phyloP scores from a whole-genome alignment of 2,329 filamentous ascomycete species.

The Leptographium galeiforme region DNA sequence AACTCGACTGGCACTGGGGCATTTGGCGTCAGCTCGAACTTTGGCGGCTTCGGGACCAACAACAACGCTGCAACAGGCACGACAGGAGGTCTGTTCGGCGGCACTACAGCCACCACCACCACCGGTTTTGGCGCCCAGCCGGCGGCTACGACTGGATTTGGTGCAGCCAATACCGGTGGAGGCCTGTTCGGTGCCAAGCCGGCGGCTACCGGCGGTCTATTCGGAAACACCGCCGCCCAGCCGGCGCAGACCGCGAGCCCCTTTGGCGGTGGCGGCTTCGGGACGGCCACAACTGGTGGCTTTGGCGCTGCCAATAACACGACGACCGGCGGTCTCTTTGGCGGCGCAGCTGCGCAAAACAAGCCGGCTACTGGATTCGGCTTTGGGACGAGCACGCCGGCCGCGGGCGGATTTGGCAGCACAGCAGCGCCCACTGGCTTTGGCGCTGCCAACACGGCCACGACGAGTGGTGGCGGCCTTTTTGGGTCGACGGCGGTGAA shows the following conservation, averaged over 20 bases:
- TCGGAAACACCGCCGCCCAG: slow-evolving; percentile 19
- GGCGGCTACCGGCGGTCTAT: slow-evolving; percentile 17
- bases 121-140: slow-evolving; percentile 16
- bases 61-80: slow-evolving; percentile 19
- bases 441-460: slow-evolving; percentile 4
- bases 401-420: slow-evolving; percentile 27
- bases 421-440: slow-evolving; percentile 17
- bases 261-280: slow-evolving; percentile 28
- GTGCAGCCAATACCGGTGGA: slow-evolving; percentile 12
- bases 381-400: slow-evolving; percentile 4
- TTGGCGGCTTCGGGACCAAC: slow-evolving; percentile 35
- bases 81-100: slow-evolving; percentile 25
- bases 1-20: slow-evolving; percentile 74
- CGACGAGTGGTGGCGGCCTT: slow-evolving; percentile 11
- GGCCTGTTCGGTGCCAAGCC: slow-evolving; percentile 23
- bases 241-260: slow-evolving; percentile 18
- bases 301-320: slow-evolving; percentile 11
- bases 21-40: slow-evolving; percentile 53
- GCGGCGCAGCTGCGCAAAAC: slow-evolving; percentile 20
- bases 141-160: slow-evolving; percentile 22
- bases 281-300: slow-evolving; percentile 21
- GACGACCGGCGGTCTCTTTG: slow-evolving; percentile 28
- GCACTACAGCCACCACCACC: slow-evolving; percentile 18
- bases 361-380: slow-evolving; percentile 5
- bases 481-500: slow-evolving; percentile 21